Percentiles rank a stretch among this genome's conserved stretches.
Evolutionary conservation across 352 stramenopile genomes (phyloP).

Genomic region (Pythium volutum): DNA sequence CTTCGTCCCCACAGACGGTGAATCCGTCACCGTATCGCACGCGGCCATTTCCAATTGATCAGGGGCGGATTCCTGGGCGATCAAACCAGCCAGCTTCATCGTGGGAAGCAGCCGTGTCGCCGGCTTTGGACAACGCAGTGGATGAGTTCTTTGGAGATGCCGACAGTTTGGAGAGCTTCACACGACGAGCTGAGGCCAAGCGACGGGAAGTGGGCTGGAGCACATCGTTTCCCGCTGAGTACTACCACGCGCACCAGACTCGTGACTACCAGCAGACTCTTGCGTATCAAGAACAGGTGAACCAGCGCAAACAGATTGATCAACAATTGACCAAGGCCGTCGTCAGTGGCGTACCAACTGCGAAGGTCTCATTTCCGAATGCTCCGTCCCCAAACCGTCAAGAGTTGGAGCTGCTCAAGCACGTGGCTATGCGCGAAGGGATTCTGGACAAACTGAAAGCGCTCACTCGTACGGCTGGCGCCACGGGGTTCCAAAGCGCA

Average conservation of each 20-base stretch:
- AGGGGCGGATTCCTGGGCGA: background rate
- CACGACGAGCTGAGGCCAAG: conserved; percentile 28
- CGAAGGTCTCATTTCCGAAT: conserved; percentile 7
- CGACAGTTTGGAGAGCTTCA: background rate
- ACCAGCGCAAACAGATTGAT: conserved; percentile 21
- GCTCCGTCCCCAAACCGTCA: conserved; percentile 24
- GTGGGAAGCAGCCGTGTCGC: conserved; percentile 3
- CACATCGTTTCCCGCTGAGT: conserved; percentile 68
- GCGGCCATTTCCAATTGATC: conserved; percentile 5
- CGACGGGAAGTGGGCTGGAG: conserved; percentile 69
- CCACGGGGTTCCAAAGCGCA: conserved; percentile 30
- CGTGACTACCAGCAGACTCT: conserved; percentile 53
- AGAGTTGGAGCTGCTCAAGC: conserved; percentile 48
- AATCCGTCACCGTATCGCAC: conserved; percentile 17
- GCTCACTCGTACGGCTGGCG: conserved; percentile 27
- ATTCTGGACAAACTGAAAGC: conserved; percentile 48
- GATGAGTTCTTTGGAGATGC: background rate
- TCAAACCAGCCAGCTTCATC: background rate
- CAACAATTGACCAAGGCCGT: conserved; percentile 26
- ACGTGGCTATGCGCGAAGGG: conserved; percentile 58
- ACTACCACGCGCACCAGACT: conserved; percentile 33
- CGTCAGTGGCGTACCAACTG: background rate
- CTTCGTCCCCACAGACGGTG: conserved; percentile 3
- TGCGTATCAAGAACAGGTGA: conserved; percentile 52
- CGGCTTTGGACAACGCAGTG: conserved; percentile 12